Conservation (phyloP, 352 stramenopile genomes). For the Albugo laibachii region DNA sequence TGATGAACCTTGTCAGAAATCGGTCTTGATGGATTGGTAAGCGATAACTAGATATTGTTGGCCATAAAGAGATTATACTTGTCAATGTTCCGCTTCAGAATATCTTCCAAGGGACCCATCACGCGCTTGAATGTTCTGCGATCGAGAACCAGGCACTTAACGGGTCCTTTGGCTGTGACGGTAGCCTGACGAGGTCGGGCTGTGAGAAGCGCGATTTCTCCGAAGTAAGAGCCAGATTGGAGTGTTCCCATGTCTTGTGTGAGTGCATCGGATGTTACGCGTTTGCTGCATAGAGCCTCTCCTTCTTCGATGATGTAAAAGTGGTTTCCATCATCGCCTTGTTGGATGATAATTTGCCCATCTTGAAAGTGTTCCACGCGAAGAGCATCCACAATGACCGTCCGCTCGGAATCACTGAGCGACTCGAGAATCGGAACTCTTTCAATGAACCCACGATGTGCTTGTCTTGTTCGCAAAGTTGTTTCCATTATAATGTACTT, state of each 20-base stretch:
- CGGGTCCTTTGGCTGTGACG: constrained; percentile 62
- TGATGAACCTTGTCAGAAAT: no score
- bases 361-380: constrained; percentile 27
- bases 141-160: constrained; percentile 83
- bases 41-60: no score
- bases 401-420: constrained; percentile 49
- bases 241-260: constrained; percentile 9
- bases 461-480: constrained; percentile 34
- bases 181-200: constrained; percentile 84
- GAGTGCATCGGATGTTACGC: constrained; percentile 19
- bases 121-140: constrained; percentile 85
- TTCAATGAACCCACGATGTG: constrained; percentile 37
- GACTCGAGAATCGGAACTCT: constrained; percentile 55
- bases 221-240: constrained; percentile 46
- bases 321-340: constrained; percentile 39
- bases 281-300: constrained; percentile 40
- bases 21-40: no score
- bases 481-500: constrained; percentile 48
- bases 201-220: constrained; percentile 88
- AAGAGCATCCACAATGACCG: constrained; percentile 53
- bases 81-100: constrained; percentile 48
- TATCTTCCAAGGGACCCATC: constrained; percentile 78
- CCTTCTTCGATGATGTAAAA: constrained; percentile 69
- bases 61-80: constrained; percentile 54
- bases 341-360: constrained; percentile 19